Evolutionary conservation across 345 rosid genomes (phyloP).

Genomic region (Kernera saxatilis): DNA sequence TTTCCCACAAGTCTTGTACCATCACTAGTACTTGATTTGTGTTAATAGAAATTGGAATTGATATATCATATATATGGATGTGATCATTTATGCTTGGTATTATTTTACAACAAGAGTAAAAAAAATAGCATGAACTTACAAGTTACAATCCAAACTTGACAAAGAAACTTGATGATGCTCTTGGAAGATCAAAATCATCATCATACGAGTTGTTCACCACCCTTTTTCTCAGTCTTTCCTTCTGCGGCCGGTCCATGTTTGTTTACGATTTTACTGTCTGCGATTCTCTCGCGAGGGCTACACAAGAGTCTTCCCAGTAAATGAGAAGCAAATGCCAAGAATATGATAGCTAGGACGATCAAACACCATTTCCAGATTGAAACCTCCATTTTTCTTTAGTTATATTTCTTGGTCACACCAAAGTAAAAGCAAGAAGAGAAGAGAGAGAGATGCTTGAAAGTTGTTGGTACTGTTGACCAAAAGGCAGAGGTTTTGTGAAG

Average conservation of each 20-base stretch:
- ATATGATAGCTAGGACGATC: slow-evolving; percentile 12
- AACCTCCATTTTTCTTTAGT: slow-evolving; percentile 21
- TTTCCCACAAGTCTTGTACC: too few species aligned
- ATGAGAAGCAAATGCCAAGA: slow-evolving; percentile 23
- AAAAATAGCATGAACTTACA: neutral
- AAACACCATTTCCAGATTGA: slow-evolving; percentile 28
- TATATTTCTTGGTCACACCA: neutral
- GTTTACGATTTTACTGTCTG: slow-evolving; percentile 3
- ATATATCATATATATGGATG: neutral
- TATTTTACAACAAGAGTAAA: neutral
- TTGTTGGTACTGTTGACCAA: slow-evolving; percentile 28
- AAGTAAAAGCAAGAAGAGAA: neutral
- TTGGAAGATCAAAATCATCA: neutral
- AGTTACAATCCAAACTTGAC: neutral
- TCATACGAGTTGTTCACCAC: slow-evolving; percentile 5
- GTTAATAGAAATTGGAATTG: neutral
- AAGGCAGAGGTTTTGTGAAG: neutral
- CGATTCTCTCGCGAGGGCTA: slow-evolving; percentile 23
- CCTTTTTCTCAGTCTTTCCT: slow-evolving; percentile 4
- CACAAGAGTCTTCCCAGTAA: slow-evolving; percentile 16
- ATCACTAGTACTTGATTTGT: neutral
- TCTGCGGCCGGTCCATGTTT: neutral
- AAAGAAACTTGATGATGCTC: neutral
- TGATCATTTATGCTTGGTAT: neutral
- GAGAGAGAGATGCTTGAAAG: slow-evolving; percentile 5